phyloP scores from a whole-genome alignment of 495 filamentous ascomycete species.

The Parathielavia appendiculata region DNA sequence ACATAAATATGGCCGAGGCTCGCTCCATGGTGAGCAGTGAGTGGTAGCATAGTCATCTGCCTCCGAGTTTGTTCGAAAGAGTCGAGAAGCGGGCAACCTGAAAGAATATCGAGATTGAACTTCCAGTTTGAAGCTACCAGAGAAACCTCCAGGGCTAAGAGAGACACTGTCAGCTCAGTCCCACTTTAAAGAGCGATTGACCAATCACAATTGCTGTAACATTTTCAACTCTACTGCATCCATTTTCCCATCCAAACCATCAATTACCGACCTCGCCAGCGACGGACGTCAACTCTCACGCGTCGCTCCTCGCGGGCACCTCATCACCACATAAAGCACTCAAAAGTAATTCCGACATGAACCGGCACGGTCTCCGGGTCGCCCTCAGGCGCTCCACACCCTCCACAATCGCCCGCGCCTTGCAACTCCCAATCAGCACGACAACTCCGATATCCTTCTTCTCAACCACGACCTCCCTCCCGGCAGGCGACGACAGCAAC shows the following conservation, averaged over 20 bases:
- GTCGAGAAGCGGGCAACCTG: too few species aligned
- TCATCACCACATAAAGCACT: conserved; percentile 1
- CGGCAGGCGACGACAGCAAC: conserved; percentile 6
- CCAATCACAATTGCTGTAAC: conserved; percentile 22
- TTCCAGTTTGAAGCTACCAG: neutral
- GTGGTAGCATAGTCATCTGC: too few species aligned
- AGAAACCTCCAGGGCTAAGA: too few species aligned
- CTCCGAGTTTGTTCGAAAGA: too few species aligned
- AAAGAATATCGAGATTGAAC: too few species aligned
- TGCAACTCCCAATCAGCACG: neutral
- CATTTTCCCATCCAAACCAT: conserved; percentile 8
- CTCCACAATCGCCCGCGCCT: neutral
- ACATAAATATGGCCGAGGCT: too few species aligned
- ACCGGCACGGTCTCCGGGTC: conserved; percentile 25
- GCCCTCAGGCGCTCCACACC: conserved; percentile 25
- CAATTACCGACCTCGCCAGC: conserved; percentile 1
- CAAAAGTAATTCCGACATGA: conserved; percentile 20
- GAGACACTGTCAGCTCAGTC: neutral
- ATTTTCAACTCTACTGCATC: conserved; percentile 18
- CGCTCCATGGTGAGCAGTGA: too few species aligned
- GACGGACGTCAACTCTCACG: conserved; percentile 2
- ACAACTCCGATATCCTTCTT: conserved; percentile 12
- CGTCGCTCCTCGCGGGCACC: conserved; percentile 5
- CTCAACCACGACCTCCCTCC: conserved; percentile 17
- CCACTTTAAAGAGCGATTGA: conserved; percentile 7